Percentiles rank a stretch among this genome's conserved stretches.
These are phyloP conservation scores for Leccinum boreale DNA, from an alignment of 768 basidiomycete genomes.

Conservation along the genomic window DNA sequence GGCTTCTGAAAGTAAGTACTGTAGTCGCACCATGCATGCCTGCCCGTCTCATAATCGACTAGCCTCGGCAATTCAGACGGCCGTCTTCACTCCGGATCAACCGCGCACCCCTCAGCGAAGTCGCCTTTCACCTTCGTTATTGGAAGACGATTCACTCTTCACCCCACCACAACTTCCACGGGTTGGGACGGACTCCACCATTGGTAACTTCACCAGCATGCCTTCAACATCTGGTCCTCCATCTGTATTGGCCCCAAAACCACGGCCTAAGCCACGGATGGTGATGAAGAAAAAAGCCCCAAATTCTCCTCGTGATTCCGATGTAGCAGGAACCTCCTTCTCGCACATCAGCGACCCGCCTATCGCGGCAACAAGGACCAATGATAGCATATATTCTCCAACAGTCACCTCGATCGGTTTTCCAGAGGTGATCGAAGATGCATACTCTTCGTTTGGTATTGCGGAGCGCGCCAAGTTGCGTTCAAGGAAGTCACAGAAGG, in stretches of 20 bases:
- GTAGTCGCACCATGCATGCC: neutral
- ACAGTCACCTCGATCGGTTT: constrained; percentile 7
- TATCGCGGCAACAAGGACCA: constrained; percentile 8
- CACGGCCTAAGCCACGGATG: constrained; percentile 34
- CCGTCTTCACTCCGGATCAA: constrained; percentile 11
- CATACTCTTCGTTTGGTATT: constrained; percentile 35
- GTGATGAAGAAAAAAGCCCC: constrained; percentile 20
- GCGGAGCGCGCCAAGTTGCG: constrained; percentile 62
- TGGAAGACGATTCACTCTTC: constrained; percentile 23
- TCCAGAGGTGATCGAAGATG: constrained; percentile 14
- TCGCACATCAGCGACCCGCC: constrained; percentile 23
- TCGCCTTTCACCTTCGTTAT: constrained; percentile 1
- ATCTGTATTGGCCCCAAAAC: neutral
- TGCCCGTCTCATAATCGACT: neutral
- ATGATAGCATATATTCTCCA: constrained; percentile 23
- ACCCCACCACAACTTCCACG: constrained; percentile 22
- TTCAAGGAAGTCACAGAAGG: constrained; percentile 32
- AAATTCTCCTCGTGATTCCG: neutral
- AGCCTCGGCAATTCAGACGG: constrained; percentile 22
- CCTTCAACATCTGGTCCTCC: constrained; percentile 5
- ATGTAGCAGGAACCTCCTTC: constrained; percentile 7
- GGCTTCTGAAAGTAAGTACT: constrained; percentile 10
- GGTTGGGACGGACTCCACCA: constrained; percentile 1
- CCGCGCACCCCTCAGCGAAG: constrained; percentile 14
- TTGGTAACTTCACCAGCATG: constrained; percentile 14